Percentiles rank a stretch among this genome's conserved stretches.
These are phyloP conservation scores for Ophiostoma montium DNA, from an alignment of 2,329 filamentous ascomycete genomes.

Conservation along the genomic window DNA sequence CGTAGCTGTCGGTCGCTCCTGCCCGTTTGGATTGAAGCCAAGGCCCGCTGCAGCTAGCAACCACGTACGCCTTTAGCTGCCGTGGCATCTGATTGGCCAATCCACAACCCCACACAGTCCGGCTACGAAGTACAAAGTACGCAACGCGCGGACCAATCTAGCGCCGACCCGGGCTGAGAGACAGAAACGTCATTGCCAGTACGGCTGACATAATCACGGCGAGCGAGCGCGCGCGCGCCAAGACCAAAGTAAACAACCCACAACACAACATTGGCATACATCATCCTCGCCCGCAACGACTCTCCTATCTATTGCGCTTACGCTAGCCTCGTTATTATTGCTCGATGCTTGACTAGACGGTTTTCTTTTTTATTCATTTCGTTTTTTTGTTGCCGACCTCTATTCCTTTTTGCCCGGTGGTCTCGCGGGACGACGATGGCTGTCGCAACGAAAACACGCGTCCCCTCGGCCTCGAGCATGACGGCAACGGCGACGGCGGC, in stretches of 20 bases:
- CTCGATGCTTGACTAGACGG: no score
- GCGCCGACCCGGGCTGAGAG: no score
- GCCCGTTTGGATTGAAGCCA: background rate
- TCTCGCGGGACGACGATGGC: no score
- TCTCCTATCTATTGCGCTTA: background rate
- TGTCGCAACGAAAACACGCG: no score
- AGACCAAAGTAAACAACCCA: constrained; percentile 12
- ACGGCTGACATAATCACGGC: background rate
- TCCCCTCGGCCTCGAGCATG: no score
- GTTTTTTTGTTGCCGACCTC: no score
- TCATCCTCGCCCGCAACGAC: background rate
- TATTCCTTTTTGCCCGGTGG: no score
- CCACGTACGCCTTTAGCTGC: constrained; percentile 13
- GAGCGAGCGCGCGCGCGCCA: background rate
- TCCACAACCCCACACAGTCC: background rate
- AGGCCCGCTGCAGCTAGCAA: constrained; percentile 4
- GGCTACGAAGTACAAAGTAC: background rate
- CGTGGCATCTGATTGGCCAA: constrained; percentile 7
- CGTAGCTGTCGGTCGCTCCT: constrained; percentile 3
- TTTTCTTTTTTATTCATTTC: no score
- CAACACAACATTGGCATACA: constrained; percentile 3
- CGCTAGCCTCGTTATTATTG: no score
- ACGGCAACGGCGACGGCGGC: no score
- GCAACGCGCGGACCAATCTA: background rate
- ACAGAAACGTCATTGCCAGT: background rate